Base-by-base conservation (phyloP, 2,329 filamentous ascomycete species). In the Monosporascus cannonballus region DNA sequence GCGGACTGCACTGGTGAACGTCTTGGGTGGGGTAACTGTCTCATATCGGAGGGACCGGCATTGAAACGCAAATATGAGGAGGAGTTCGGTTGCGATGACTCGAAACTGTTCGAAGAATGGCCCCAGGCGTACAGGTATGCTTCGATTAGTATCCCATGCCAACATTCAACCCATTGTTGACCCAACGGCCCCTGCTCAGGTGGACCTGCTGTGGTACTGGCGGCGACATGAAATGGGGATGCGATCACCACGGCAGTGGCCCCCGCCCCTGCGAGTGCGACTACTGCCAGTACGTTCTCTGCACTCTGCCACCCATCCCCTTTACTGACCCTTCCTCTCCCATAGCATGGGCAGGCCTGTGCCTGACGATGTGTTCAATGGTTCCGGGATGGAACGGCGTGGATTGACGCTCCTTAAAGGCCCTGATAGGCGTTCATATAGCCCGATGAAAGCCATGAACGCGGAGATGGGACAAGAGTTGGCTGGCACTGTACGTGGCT, bases 181-280 rank as follows among this genome's bases (percentile, higher is more conserved):
- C 4, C 11, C 4, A 34, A 34, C 1, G 2, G 24, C 18, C 18
- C 18, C 11, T 14, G n/a, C 22, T 20, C 22, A 49, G 51, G 17
- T 53, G 51, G 51, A 53, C 51, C 8, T 53, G 51, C 48, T 53
- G 51, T 25, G 51, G 51, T n/a, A 37, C 36, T 14, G 18, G 17
- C 8, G 51, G 48, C 2, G 51, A 52, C 34, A 44, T 46, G 27
- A 14, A 30, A 6, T 38, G 24, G 27, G 48, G 51, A 24, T 53
- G 51, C 20, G 51, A 53, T 20, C 51, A 53, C 24, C 51, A 53
- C 44, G 51, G 48, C 15, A 51, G 48, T 4, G 51, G 51, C 7
- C 51, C 51, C 3, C 30, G 41, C 9, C 44, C 51, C 36, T 53
- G 51, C 20, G 18, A 47, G 15, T 53, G 51, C 20, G 48, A 53